Conservation (phyloP, 78 protist genomes). For the slime mould (Dictyostelium discoideum) region DNA sequence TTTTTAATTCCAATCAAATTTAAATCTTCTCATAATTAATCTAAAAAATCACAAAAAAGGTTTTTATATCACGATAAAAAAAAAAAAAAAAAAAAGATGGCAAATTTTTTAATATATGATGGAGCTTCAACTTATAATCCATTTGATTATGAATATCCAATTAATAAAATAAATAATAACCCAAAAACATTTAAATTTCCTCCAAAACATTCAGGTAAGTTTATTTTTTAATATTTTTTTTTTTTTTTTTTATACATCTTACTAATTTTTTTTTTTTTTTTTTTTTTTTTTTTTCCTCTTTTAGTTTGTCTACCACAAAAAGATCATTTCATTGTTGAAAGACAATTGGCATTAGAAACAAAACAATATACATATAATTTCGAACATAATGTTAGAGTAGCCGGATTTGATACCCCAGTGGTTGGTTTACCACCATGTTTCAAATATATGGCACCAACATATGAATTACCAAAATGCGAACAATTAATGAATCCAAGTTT, state of each 20-base stretch:
- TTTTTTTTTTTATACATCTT: no score
- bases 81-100: neutral
- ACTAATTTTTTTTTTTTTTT: no score
- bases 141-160: neutral
- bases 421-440: constrained; percentile 15
- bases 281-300: no score
- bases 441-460: constrained; percentile 37
- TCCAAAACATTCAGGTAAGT: constrained; percentile 12
- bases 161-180: neutral
- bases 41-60: neutral
- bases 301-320: constrained; percentile 45
- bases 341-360: constrained; percentile 11
- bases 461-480: constrained; percentile 21
- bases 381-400: neutral
- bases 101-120: neutral
- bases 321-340: constrained; percentile 43
- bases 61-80: neutral
- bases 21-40: neutral
- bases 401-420: neutral
- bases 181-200: neutral
- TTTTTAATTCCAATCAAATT: neutral
- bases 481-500: constrained; percentile 7
- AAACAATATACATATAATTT: constrained; percentile 21
- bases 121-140: neutral
- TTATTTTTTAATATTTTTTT: no score